phyloP scores from a whole-genome alignment of 495 filamentous ascomycete genomes.

The Bryoglossum gracile region DNA sequence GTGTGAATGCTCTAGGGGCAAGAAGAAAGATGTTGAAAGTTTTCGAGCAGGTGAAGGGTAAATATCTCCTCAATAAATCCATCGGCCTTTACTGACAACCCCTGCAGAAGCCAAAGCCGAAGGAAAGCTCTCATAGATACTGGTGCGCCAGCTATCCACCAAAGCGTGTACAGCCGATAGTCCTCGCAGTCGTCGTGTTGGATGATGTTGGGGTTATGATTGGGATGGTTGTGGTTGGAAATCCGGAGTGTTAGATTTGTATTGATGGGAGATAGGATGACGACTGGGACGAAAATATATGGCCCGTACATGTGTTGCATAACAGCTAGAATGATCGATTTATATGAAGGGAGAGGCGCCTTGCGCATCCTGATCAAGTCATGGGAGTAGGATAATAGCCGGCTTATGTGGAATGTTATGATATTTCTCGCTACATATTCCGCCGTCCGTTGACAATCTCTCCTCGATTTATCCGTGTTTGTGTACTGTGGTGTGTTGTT shows the following conservation, averaged over 20 bases:
- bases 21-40: conserved; percentile 98
- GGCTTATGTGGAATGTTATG: neutral
- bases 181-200: too few species aligned
- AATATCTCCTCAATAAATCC: conserved; percentile 10
- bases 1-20: conserved; percentile 91
- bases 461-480: too few species aligned
- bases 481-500: too few species aligned
- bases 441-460: too few species aligned
- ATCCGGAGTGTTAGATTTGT: neutral
- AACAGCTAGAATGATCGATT: neutral
- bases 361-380: neutral
- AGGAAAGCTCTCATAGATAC: conserved; percentile 43
- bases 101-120: conserved; percentile 49
- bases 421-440: too few species aligned
- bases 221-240: neutral
- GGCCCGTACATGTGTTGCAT: neutral
- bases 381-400: neutral
- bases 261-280: neutral
- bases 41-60: conserved; percentile 87
- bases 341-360: neutral
- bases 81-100: conserved; percentile 22
- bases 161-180: too few species aligned
- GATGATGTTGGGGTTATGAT: neutral
- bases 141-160: neutral
- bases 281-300: neutral